Conservation (phyloP, 306 rosid genomes). For the Begonia peltatifolia region DNA sequence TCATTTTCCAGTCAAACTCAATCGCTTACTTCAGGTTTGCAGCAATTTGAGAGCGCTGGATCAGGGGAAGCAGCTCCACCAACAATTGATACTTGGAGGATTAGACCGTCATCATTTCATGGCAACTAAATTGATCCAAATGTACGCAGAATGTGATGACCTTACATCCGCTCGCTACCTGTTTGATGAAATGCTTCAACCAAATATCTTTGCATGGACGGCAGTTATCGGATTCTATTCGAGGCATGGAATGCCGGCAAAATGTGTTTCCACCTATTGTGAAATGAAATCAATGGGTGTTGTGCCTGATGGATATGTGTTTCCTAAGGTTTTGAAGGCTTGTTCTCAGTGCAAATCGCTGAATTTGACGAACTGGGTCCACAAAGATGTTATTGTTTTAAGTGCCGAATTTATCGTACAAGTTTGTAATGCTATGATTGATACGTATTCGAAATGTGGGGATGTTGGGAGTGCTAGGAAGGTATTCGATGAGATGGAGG, state of each 20-base stretch:
- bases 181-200: constrained; percentile 15
- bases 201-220: constrained; percentile 38
- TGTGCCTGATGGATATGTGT: constrained; percentile 25
- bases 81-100: constrained; percentile 11
- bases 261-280: constrained; percentile 16
- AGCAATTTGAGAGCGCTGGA: constrained; percentile 17
- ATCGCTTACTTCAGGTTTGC: constrained; percentile 21
- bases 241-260: constrained; percentile 10
- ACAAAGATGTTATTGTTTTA: constrained; percentile 15
- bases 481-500: constrained; percentile 27
- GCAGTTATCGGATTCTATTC: constrained; percentile 23
- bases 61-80: constrained; percentile 30
- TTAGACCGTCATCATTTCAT: constrained; percentile 16
- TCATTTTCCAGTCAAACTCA: constrained; percentile 12
- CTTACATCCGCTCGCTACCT: constrained; percentile 12
- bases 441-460: constrained; percentile 31
- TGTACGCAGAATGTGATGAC: constrained; percentile 30
- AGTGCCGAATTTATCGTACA: constrained; percentile 12
- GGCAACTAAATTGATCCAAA: constrained; percentile 28
- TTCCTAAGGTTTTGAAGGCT: constrained; percentile 31
- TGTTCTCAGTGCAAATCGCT: constrained; percentile 17
- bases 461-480: constrained; percentile 10
- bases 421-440: constrained; percentile 24
- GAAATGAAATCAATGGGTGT: constrained; percentile 14
- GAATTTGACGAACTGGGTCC: constrained; percentile 15